Evolutionary conservation across 345 rosid genomes (phyloP).

Genomic region (Dipteronia dyeriana): DNA sequence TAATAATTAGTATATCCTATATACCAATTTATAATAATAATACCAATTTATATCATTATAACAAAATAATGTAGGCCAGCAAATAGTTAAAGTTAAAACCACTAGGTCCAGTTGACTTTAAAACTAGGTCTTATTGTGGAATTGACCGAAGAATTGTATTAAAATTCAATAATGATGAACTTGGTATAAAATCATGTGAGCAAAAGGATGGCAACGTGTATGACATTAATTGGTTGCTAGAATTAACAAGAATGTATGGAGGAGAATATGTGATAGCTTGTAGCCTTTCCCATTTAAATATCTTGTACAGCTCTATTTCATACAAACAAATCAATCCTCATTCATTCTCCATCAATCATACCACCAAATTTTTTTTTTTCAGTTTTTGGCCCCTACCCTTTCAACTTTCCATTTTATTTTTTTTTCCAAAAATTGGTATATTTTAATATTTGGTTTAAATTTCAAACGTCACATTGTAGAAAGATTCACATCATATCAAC

Average conservation of each 20-base stretch:
- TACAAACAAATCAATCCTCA: not conserved
- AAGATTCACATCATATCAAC: not conserved
- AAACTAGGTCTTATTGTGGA: not conserved
- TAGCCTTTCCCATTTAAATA: not conserved
- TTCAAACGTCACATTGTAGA: not conserved
- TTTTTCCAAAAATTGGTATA: not conserved
- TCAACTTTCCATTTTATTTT: not conserved
- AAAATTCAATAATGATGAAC: not conserved
- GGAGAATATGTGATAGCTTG: not conserved
- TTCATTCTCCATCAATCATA: constrained; percentile 4
- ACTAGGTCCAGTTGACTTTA: too few relatives aligned
- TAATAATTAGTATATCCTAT: too few relatives aligned
- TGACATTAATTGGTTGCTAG: not conserved
- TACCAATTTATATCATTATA: too few relatives aligned
- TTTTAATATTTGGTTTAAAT: not conserved
- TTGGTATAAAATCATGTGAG: not conserved
- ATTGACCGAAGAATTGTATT: not conserved
- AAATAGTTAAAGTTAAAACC: too few relatives aligned
- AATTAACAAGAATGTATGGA: not conserved
- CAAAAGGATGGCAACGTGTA: not conserved
- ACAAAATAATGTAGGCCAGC: too few relatives aligned
- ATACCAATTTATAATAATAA: too few relatives aligned
- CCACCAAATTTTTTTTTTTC: not conserved
- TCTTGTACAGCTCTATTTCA: not conserved
- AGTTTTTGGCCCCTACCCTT: not conserved